Evolutionary conservation across 257 asterid genomes (phyloP), one percentile per base, ranked within the genome.

Genomic region (Gentiana macrophylla): DNA sequence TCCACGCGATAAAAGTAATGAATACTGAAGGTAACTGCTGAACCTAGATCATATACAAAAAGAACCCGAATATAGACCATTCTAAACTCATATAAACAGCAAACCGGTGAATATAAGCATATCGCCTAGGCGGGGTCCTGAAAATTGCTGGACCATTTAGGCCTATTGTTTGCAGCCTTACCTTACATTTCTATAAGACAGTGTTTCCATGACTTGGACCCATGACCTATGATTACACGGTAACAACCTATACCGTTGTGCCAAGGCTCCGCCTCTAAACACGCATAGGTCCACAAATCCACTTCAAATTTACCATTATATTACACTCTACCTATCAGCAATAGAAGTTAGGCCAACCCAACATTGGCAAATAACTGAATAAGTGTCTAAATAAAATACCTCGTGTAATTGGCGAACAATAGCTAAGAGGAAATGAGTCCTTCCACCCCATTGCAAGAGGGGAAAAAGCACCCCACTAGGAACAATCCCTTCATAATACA

Each of bases 361-460:
- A 46, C 32, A 52, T 10, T 35, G 9, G 2, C 38, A 50, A 32
- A 11, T 34, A 44, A 12, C 2, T n/a, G 49, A 35, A 51, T 41
- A 12, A 47, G 53, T 32, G 35, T 58, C 24, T 38, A 41, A 10
- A 4, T 6, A 2, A 49, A 41, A 35, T 57, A 89, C 98, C 98
- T 82, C 92, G 1, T 37, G 55, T 62, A 91, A 73, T 37, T 64
- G 64, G 36, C 69, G 70, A 62, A 84, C 86, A 75, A 87, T 49
- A 59, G 96, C 98, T 45, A 84, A 73, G 75, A 91, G 68, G 67
- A 84, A 87, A 75, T 91, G 96, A 65, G 77, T 79, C 79, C 91
- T 79, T 69, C 98, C 98, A 69, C 90, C 94, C 98, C 98, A 87
- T 71, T 91, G 98, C 95, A 87, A 71, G 77, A 91, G 74, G 59